These are phyloP conservation scores for Golubevia sp. DNA, from an alignment of 1,284 basidiomycete genomes.

Conservation along the genomic window DNA sequence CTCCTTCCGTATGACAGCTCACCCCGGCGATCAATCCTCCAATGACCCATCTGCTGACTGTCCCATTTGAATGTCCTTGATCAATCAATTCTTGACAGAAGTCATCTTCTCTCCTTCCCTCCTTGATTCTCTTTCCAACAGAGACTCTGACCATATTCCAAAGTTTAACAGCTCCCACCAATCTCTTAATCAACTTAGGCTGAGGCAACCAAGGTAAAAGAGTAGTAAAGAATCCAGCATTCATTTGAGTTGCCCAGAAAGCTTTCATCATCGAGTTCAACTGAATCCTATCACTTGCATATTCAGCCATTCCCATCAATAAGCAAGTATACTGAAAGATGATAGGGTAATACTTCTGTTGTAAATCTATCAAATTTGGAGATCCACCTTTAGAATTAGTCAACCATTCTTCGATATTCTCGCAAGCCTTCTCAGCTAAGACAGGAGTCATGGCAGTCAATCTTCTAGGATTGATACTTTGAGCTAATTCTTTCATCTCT, in stretches of 20 bases:
- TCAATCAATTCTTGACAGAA: constrained; percentile 17
- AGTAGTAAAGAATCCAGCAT: constrained; percentile 15
- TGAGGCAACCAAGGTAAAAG: constrained; percentile 15
- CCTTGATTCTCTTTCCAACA: constrained; percentile 7
- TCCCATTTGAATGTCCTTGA: background rate
- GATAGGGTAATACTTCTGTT: constrained; percentile 15
- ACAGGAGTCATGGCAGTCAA: constrained; percentile 6
- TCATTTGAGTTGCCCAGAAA: constrained; percentile 15
- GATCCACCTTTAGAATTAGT: background rate
- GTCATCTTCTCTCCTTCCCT: constrained; percentile 12
- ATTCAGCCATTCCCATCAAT: constrained; percentile 20
- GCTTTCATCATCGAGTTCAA: constrained; percentile 5
- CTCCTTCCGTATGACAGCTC: no score
- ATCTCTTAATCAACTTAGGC: constrained; percentile 8
- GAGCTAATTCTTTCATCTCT: constrained; percentile 20
- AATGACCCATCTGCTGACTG: constrained; percentile 13
- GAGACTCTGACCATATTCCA: constrained; percentile 14
- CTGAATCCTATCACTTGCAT: constrained; percentile 3
- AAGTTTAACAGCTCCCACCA: constrained; percentile 11
- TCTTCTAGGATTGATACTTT: constrained; percentile 12
- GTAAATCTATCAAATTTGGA: constrained; percentile 9
- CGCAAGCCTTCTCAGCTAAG: constrained; percentile 9
- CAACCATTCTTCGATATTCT: constrained; percentile 9
- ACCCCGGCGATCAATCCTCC: constrained; percentile 14
- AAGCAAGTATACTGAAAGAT: constrained; percentile 16